Conservation (phyloP, 2,329 filamentous ascomycete genomes). For the Onygena corvina region DNA sequence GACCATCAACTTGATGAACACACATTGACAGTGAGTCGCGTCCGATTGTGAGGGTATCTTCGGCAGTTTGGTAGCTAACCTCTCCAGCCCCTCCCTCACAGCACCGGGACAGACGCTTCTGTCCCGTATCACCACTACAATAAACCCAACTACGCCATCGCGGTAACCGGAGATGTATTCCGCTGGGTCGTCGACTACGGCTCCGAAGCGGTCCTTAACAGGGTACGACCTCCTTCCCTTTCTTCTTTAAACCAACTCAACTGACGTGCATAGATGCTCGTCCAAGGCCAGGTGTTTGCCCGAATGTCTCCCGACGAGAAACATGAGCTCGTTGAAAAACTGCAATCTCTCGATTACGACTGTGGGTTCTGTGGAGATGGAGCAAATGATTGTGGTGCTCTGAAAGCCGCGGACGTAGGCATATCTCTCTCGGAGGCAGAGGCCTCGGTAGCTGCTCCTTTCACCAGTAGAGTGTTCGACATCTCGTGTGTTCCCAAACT, state of each 20-base stretch:
- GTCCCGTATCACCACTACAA: constrained; percentile 75
- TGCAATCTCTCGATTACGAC: constrained; percentile 92
- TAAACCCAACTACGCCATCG: constrained; percentile 73
- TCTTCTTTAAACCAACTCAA: not conserved
- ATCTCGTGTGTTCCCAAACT: constrained; percentile 90
- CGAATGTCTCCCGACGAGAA: constrained; percentile 99
- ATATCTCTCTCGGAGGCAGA: constrained; percentile 96
- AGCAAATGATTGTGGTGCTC: constrained; percentile 89
- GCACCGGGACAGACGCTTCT: constrained; percentile 63
- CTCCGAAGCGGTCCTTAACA: constrained; percentile 61
- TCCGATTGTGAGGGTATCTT: constrained; percentile 12
- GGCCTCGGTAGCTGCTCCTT: constrained; percentile 94
- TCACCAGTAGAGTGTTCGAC: constrained; percentile 89
- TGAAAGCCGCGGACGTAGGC: constrained; percentile 94
- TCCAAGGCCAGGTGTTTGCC: constrained; percentile 84
- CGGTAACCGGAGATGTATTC: constrained; percentile 86
- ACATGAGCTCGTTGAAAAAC: constrained; percentile 90
- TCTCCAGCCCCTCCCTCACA: constrained; percentile 54
- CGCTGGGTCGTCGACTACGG: constrained; percentile 93
- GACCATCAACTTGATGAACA: constrained; percentile 64
- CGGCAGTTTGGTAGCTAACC: not conserved
- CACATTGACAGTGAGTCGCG: constrained; percentile 51
- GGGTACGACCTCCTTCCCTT: constrained; percentile 34
- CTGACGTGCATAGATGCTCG: constrained; percentile 56
- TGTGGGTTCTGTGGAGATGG: constrained; percentile 95